phyloP scores from a whole-genome alignment of 2,329 filamentous ascomycete species.

The Blumeria graminis region DNA sequence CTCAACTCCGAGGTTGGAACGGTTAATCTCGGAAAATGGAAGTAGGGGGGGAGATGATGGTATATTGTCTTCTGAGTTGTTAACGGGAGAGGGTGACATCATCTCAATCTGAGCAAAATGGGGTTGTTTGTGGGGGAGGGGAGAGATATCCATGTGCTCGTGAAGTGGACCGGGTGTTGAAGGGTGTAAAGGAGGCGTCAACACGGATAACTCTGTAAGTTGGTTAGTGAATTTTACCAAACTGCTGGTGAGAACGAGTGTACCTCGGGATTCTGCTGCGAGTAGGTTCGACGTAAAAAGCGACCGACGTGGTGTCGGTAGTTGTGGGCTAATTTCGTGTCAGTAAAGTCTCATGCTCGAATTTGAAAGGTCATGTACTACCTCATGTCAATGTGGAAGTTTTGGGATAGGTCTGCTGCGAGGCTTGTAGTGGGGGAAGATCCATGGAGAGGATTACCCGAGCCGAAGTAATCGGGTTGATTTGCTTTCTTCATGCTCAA shows the following conservation, averaged over 20 bases:
- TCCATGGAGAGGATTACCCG: slow-evolving; percentile 46
- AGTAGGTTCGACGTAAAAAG: slow-evolving; percentile 58
- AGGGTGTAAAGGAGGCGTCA: slow-evolving; percentile 50
- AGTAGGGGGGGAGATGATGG: slow-evolving; percentile 31
- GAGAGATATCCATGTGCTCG: slow-evolving; percentile 84
- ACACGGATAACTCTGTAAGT: too few species aligned
- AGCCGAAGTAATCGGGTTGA: slow-evolving; percentile 53
- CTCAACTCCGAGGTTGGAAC: slow-evolving; percentile 24
- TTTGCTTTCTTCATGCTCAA: slow-evolving; percentile 46
- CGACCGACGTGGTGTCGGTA: slow-evolving; percentile 61
- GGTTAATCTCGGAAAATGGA: slow-evolving; percentile 24
- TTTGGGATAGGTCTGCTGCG: slow-evolving; percentile 84
- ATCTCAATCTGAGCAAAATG: slow-evolving; percentile 41
- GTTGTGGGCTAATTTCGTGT: slow-evolving; percentile 37
- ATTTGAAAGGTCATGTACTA: slow-evolving; percentile 19
- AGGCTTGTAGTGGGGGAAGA: slow-evolving; percentile 81
- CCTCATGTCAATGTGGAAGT: slow-evolving; percentile 92
- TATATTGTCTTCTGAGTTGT: slow-evolving; percentile 20
- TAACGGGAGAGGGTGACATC: slow-evolving; percentile 45
- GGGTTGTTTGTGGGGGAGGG: slow-evolving; percentile 64
- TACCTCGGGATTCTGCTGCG: slow-evolving; percentile 19
- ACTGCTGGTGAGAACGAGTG: too few species aligned
- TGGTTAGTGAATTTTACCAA: too few species aligned
- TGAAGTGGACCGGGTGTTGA: slow-evolving; percentile 53
- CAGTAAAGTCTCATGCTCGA: slow-evolving; percentile 3